Evolutionary conservation across 495 filamentous ascomycete genomes (phyloP), one percentile per base, ranked within the genome.

Genomic region (Penicillium riverlandense): DNA sequence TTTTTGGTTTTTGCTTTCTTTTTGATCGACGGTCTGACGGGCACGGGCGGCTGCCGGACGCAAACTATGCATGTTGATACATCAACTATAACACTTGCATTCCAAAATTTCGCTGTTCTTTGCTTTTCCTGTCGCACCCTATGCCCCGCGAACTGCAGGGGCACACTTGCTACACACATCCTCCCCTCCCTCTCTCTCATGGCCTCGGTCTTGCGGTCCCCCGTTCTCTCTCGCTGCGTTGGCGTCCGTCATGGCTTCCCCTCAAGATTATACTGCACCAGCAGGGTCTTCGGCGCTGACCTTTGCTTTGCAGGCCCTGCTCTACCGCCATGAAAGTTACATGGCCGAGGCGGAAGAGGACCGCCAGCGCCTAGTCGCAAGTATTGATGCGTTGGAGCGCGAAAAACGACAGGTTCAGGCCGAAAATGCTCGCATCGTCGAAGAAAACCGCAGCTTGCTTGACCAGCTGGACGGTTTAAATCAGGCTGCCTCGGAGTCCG

Each of bases 291-390:
- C 66, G 37, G 76, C 75, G 67, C 82, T 88, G 65, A 88, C 79
- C 12, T 86, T 85, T 67, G 63, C 81, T 34, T 66, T 88, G 41
- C 83, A 96, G 91, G 87, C 90, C 30, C 71, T 98, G 32, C 79
- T 98, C 12, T 80, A 84, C 40, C 86, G 90, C 44, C 90, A 97
- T 76, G 91, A 96, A 67, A 79, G 82, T 33, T 96, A 95, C 62
- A 87, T 96, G 73, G 83, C 80, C 13, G 88, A 95, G 58, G 85
- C 88, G 40, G 89, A 95, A 71, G 76, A 81, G 41, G 87, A 95
- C 55, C 82, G 92, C 11, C 62, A 65, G 36, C 79, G 78, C 29
- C 79, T 94, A 70, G 70, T 74, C 10, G 65, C 70, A 32, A 85
- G 72, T 35, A 86, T 96, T 52, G 83, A 86, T 44, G 69, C 70